Conservation (phyloP, 2,329 filamentous ascomycete species). For the Exophiala mesophila region DNA sequence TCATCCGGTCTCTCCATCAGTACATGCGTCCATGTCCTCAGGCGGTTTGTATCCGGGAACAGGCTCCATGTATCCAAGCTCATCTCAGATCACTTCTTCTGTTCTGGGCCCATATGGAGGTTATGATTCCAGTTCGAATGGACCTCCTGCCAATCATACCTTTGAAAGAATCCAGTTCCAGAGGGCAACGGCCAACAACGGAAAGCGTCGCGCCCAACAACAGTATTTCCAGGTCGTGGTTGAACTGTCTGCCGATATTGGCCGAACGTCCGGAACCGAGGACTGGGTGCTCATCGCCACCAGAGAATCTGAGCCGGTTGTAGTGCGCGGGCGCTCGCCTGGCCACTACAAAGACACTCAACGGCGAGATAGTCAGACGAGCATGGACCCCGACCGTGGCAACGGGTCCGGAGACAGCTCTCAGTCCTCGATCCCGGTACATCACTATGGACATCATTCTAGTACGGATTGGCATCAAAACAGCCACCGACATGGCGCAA, state of each 20-base stretch:
- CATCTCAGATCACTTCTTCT: constrained; percentile 12
- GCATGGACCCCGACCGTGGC: constrained; percentile 63
- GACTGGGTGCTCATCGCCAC: constrained; percentile 67
- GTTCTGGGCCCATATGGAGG: constrained; percentile 13
- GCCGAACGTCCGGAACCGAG: constrained; percentile 39
- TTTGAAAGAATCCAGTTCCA: constrained; percentile 96
- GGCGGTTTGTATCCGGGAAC: constrained; percentile 14
- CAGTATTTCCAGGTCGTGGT: constrained; percentile 91
- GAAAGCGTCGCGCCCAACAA: constrained; percentile 81
- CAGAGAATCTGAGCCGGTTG: constrained; percentile 72
- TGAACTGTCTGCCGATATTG: constrained; percentile 70
- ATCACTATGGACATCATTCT: constrained; percentile 6
- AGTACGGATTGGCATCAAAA: constrained; percentile 13
- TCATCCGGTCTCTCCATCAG: constrained; percentile 18
- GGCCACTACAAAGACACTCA: constrained; percentile 70
- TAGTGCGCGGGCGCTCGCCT: constrained; percentile 78
- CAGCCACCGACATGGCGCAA: constrained; percentile 11
- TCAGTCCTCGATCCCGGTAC: constrained; percentile 7
- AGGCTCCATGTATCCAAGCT: constrained; percentile 11
- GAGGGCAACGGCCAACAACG: constrained; percentile 88
- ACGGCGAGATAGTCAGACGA: constrained; percentile 62
- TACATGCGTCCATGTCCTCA: constrained; percentile 5
- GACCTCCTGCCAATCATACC: constrained; percentile 46
- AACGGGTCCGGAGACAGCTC: constrained; percentile 43
- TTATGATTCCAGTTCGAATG: constrained; percentile 28